phyloP scores from a whole-genome alignment of 1,139 yeast genomes.

The Groenewaldozyma auringiensis region DNA sequence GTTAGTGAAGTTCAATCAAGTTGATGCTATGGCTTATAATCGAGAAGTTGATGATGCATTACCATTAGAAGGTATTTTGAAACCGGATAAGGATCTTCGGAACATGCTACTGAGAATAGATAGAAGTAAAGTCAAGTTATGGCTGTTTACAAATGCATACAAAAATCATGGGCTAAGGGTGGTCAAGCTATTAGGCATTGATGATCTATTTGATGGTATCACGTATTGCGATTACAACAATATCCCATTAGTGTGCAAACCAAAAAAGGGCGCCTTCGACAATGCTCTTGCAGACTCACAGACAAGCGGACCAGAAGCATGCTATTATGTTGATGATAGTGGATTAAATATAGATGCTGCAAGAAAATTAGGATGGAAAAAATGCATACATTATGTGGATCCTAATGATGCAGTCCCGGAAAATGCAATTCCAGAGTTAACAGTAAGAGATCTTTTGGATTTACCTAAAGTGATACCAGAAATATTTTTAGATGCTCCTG shows the following conservation, averaged over 20 bases:
- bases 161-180: constrained; percentile 75
- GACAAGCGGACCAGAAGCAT: constrained; percentile 38
- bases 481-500: constrained; percentile 29
- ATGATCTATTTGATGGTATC: constrained; percentile 87
- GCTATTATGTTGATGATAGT: constrained; percentile 59
- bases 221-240: constrained; percentile 79
- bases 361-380: constrained; percentile 40
- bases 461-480: constrained; percentile 44
- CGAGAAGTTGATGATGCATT: constrained; percentile 83
- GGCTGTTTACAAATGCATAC: constrained; percentile 95
- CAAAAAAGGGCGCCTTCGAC: constrained; percentile 55
- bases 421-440: constrained; percentile 37
- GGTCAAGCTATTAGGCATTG: constrained; percentile 69
- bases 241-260: constrained; percentile 74
- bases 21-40: constrained; percentile 86
- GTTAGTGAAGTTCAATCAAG: constrained; percentile 68
- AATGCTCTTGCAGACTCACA: constrained; percentile 59
- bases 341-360: constrained; percentile 36
- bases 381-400: constrained; percentile 55
- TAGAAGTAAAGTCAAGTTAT: constrained; percentile 44
- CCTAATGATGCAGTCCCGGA: constrained; percentile 35
- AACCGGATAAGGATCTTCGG: constrained; percentile 41
- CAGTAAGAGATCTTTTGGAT: constrained; percentile 42
- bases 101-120: constrained; percentile 31
- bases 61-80: constrained; percentile 68